A percentile compares a stretch with the other conserved stretches of the same genome.
Conservation (phyloP, 768 basidiomycete genomes). For the Pisolithus albus region DNA sequence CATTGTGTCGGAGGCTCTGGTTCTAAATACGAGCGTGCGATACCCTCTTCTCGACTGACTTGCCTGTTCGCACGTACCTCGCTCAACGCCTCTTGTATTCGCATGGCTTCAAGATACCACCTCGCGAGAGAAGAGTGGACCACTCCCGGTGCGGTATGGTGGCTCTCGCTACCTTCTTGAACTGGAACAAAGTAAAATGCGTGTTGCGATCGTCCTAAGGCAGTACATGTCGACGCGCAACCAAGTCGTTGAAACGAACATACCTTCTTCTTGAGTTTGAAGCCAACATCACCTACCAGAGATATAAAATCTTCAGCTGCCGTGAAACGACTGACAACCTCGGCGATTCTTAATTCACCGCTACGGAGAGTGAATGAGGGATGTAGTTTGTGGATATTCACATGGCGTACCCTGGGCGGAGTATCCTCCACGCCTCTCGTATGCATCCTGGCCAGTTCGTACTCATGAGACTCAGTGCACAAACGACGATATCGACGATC, state of each 20-base stretch:
- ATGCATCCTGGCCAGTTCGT: conserved; percentile 93
- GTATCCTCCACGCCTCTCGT: conserved; percentile 81
- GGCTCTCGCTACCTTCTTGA: conserved; percentile 51
- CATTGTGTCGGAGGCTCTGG: too few relatives aligned
- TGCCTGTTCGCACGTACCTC: not conserved
- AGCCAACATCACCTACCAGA: conserved; percentile 63
- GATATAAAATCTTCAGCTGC: conserved; percentile 59
- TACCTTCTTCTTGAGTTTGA: conserved; percentile 70
- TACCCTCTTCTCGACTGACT: not conserved
- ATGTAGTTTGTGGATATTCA: conserved; percentile 1
- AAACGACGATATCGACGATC: conserved; percentile 86
- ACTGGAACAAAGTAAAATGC: conserved; percentile 82
- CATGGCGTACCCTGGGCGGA: conserved; percentile 66
- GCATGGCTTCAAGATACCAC: conserved; percentile 71
- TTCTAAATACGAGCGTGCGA: not conserved
- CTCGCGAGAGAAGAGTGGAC: conserved; percentile 44
- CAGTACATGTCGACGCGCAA: not conserved
- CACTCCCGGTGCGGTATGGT: conserved; percentile 53
- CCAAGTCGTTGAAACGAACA: conserved; percentile 33
- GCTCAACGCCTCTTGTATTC: conserved; percentile 83
- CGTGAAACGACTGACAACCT: conserved; percentile 81
- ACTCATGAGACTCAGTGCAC: conserved; percentile 94
- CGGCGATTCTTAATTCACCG: conserved; percentile 80
- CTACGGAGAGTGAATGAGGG: conserved; percentile 30
- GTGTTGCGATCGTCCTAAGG: conserved; percentile 71